Conservation (phyloP, 768 basidiomycete species). For the Mycena latifolia region DNA sequence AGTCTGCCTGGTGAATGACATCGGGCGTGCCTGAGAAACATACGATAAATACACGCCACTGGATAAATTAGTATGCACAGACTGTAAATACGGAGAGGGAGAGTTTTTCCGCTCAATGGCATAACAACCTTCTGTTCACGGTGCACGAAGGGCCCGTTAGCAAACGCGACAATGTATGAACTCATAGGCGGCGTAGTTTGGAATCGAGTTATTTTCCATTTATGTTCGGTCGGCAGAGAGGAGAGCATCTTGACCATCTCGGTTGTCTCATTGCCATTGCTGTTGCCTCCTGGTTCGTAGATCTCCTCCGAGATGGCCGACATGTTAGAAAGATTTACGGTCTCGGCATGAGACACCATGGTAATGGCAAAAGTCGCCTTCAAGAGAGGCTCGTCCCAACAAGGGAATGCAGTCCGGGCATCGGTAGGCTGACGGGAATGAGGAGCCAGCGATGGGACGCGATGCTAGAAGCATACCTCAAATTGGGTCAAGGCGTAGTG, state of each 20-base stretch:
- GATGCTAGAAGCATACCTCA: constrained; percentile 59
- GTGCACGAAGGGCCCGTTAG: constrained; percentile 83
- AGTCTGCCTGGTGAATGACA: constrained; percentile 85
- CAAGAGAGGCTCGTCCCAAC: constrained; percentile 94
- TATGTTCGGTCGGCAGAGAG: constrained; percentile 50
- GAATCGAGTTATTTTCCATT: constrained; percentile 90
- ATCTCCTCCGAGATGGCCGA: constrained; percentile 72
- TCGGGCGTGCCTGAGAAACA: constrained; percentile 79
- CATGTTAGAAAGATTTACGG: constrained; percentile 91
- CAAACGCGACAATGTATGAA: constrained; percentile 89
- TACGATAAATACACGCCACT: constrained; percentile 8
- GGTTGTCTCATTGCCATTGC: no score
- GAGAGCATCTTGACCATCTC: constrained; percentile 58
- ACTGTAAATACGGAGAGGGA: constrained; percentile 87
- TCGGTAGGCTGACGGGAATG: constrained; percentile 74
- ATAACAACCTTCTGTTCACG: constrained; percentile 83
- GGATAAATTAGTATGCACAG: neutral
- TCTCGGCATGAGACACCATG: constrained; percentile 82
- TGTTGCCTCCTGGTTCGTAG: constrained; percentile 49
- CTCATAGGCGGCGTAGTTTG: constrained; percentile 89
- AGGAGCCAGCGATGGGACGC: constrained; percentile 9
- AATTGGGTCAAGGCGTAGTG: constrained; percentile 91
- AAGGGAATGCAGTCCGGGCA: constrained; percentile 86
- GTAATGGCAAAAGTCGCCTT: constrained; percentile 87
- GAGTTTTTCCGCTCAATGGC: constrained; percentile 81